Conservation (phyloP, 2,329 filamentous ascomycete species). For the Ascochyta rabiei region DNA sequence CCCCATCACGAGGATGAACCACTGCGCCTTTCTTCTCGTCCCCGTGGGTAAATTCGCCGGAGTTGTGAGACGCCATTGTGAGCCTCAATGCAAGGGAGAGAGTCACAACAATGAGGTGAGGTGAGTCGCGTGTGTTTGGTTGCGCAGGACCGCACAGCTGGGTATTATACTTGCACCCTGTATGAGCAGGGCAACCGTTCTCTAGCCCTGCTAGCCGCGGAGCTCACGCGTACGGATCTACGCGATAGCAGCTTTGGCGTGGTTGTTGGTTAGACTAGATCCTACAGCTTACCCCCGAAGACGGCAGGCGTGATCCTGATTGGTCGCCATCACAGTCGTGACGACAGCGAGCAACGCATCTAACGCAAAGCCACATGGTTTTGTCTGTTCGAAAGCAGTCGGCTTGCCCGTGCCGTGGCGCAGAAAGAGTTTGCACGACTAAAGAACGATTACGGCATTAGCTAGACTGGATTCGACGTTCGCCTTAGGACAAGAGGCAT, state of each 20-base stretch:
- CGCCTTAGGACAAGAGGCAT: slow-evolving; percentile 1
- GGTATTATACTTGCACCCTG: slow-evolving; percentile 11
- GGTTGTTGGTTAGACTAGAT: slow-evolving; percentile 16
- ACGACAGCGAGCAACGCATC: slow-evolving; percentile 14
- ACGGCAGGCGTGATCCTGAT: slow-evolving; percentile 12
- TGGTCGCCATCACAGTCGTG: slow-evolving; percentile 9
- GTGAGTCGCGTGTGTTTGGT: slow-evolving; percentile 8
- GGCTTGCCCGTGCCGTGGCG: slow-evolving; percentile 15
- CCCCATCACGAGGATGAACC: slow-evolving; percentile 8
- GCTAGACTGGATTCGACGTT: slow-evolving; percentile 4
- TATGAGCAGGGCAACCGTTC: slow-evolving; percentile 7
- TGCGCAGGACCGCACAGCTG: slow-evolving; percentile 13
- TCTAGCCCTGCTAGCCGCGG: slow-evolving; percentile 5
- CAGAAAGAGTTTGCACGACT: slow-evolving; percentile 13
- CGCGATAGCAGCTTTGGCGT: slow-evolving; percentile 12
- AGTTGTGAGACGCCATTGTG: slow-evolving; percentile 10
- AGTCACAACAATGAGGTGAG: slow-evolving; percentile 9
- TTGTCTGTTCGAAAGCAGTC: slow-evolving; percentile 16
- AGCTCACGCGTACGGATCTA: slow-evolving; percentile 16
- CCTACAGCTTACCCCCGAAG: slow-evolving; percentile 9
- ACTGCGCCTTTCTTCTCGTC: slow-evolving; percentile 11
- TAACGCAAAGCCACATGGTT: slow-evolving; percentile 4
- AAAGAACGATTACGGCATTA: slow-evolving; percentile 11
- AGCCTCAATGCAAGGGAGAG: slow-evolving; percentile 8
- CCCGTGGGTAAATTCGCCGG: slow-evolving; percentile 5